Evolutionary conservation across 139 green algal genomes (phyloP), one percentile per base, ranked within the genome.

Genomic region (Volvox africanus): DNA sequence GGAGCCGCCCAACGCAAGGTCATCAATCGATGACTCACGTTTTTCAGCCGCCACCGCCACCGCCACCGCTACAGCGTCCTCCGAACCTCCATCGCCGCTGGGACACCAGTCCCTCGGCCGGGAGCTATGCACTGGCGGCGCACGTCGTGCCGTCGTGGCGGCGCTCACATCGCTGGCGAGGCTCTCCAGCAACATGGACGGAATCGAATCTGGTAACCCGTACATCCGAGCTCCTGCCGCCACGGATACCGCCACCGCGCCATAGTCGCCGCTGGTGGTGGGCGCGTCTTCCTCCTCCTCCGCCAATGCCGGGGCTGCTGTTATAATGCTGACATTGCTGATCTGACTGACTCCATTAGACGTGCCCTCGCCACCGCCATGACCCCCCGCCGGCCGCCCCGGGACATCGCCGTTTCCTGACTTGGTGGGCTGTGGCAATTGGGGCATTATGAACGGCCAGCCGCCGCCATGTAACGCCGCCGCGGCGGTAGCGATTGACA

Each of bases 391-490:
- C 61, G 50, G 28, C 50, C n/a, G 26, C 61, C 30, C 61, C n/a
- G 81, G 21, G 3, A 20, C 20, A 35, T 28, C 84, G 68, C 14
- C 76, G 84, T 33, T 1, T 6, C 67, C 50, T 20, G 22, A 22
- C 22, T 37, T 75, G 26, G 28, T 17, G 30, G 44, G 80, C 55
- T 50, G 80, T n/a, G 80, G 85, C n/a, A 89, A 71, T 11, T 82
- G 71, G n/a, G 85, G 85, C 36, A 89, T 71, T 11, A 89, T 68
- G 44, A 89, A 89, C 26, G 85, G 85, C 85, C 85, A 89, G 44
- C 85, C 85, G 18, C 37, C 85, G 69, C 28, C 71, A 13, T 37
- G 69, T 3, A 44, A 65, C 13, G 83, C 83, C 11, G 67, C 30
- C 17, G 33, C 11, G 2, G 83, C 67, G 6, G 67, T 35, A 20